Conservation (phyloP, 1,139 yeast genomes). For the Blastobotrys malaysiensis region DNA sequence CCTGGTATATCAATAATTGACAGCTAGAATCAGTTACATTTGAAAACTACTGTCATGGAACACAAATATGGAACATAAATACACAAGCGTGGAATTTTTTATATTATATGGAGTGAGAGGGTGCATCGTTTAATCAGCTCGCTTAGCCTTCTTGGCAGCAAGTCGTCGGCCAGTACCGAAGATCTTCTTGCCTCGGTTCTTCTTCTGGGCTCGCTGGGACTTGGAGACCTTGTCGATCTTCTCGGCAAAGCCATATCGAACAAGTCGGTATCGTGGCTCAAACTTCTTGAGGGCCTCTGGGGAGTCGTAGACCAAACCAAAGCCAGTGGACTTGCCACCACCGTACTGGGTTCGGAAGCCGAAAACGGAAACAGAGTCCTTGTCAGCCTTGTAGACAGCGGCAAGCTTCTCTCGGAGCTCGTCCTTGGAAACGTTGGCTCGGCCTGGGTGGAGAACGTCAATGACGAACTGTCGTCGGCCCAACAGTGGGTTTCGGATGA, state of each 20-base stretch:
- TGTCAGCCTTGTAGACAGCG: slow-evolving; percentile 94
- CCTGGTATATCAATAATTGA: too few relatives aligned
- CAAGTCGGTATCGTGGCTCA: slow-evolving; percentile 99
- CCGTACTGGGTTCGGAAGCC: slow-evolving; percentile 99
- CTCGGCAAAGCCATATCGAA: slow-evolving; percentile 96
- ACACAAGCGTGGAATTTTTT: neutral
- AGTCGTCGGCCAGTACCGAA: slow-evolving; percentile 96
- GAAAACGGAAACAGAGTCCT: slow-evolving; percentile 97
- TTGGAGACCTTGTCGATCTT: slow-evolving; percentile 97
- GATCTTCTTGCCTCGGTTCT: slow-evolving; percentile 99
- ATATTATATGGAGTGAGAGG: neutral
- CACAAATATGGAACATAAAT: neutral
- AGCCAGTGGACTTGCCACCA: slow-evolving; percentile 99
- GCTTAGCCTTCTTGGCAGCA: slow-evolving; percentile 52
- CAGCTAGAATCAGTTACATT: too few relatives aligned
- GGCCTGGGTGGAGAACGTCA: slow-evolving; percentile 99
- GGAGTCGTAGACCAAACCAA: slow-evolving; percentile 98
- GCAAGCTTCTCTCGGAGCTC: slow-evolving; percentile 98
- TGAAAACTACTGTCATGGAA: too few relatives aligned
- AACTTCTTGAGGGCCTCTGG: slow-evolving; percentile 97
- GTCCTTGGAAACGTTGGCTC: slow-evolving; percentile 98
- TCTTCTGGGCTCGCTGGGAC: slow-evolving; percentile 99
- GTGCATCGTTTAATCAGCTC: slow-evolving; percentile 1
- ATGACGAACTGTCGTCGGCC: slow-evolving; percentile 99
- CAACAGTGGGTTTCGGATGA: slow-evolving; percentile 98